Evolutionary conservation across 2,329 filamentous ascomycete genomes (phyloP).

Genomic region (Fusarium metavorans): DNA sequence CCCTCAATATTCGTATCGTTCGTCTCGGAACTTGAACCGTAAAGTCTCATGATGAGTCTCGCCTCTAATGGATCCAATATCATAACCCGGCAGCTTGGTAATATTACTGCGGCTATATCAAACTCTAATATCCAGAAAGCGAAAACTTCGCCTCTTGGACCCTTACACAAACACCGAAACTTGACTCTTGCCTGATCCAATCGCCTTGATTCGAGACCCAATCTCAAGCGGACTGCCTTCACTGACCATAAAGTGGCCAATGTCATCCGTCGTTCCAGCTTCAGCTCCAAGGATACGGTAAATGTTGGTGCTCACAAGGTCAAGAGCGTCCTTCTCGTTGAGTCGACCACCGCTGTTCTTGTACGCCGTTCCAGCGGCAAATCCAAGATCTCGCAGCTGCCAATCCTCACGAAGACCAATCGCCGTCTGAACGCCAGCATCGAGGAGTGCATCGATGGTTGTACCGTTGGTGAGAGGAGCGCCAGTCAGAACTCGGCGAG

Average conservation of each 20-base stretch:
- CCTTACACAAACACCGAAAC: slow-evolving; percentile 52
- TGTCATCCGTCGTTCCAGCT: slow-evolving; percentile 41
- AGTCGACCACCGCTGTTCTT: slow-evolving; percentile 67
- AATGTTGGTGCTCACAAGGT: slow-evolving; percentile 68
- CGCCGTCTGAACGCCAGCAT: slow-evolving; percentile 69
- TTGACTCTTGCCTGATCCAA: slow-evolving; percentile 53
- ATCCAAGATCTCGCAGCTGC: slow-evolving; percentile 69
- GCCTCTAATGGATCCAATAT: background rate
- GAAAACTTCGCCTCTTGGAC: background rate
- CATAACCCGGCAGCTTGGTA: background rate
- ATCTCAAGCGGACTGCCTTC: slow-evolving; percentile 74
- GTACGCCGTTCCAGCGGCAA: slow-evolving; percentile 70
- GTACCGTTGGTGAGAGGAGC: slow-evolving; percentile 76
- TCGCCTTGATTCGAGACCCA: slow-evolving; percentile 65
- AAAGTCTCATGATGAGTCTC: background rate
- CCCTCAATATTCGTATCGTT: background rate
- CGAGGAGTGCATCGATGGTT: slow-evolving; percentile 66
- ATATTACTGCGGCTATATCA: background rate
- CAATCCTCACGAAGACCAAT: slow-evolving; percentile 73
- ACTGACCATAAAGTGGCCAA: slow-evolving; percentile 69
- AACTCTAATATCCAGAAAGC: background rate
- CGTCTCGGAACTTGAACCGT: slow-evolving; percentile 9
- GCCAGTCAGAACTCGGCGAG: slow-evolving; percentile 71
- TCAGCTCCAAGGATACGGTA: slow-evolving; percentile 67
- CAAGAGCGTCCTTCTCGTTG: slow-evolving; percentile 65